Base-by-base conservation (phyloP, 2,329 filamentous ascomycete species). In the Ustulina deusta region DNA sequence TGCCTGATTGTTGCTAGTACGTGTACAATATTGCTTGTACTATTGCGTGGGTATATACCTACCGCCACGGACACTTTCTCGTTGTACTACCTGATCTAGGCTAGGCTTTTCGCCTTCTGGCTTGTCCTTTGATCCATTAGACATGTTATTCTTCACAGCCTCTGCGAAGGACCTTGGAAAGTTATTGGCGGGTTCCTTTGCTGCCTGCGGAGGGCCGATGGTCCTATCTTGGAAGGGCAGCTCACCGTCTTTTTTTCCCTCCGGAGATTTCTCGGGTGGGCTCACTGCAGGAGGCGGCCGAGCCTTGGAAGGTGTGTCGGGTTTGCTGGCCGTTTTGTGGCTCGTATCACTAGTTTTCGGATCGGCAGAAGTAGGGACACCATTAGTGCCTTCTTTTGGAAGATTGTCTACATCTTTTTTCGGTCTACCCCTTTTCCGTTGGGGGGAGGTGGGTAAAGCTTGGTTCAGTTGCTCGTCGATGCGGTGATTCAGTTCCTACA, bases 401-500 rank as follows among this genome's bases (percentile, higher is more conserved):
- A 61, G 22, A 56, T 61, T 36, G 10, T 22, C 17, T 0, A 22
- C 2, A 52, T 52, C 52, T 55, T 58, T 65, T 46, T 52, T 73
- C 72, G 55, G 72, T 71, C 54, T 76, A 60, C 34, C 72, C 60
- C 6, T 72, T 73, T 13, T 77, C 13, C 68, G 64, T 3, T 46
- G 38, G 1, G 68, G 65, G 10, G 32, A 13, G 13, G 52, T 70
- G 58, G 62, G 66, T 7, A 63, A 11, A 9, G 65, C 20, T 32
- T 66, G 59, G 60, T 77, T 76, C 36, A 83, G 71, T 65, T 81
- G 76, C 63, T 83, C 81, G 38, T 83, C 82, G 44, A 83, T 81
- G 46, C 78, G 74, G 22, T 77, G 80, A 60, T 83, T 83, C 65
- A 83, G 75, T 70, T 83, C 81, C 81, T 83, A 17, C 17, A 5